These are phyloP conservation scores for Isabelozyma pseudorhagii DNA, from an alignment of 805 yeast species.

Conservation along the genomic window DNA sequence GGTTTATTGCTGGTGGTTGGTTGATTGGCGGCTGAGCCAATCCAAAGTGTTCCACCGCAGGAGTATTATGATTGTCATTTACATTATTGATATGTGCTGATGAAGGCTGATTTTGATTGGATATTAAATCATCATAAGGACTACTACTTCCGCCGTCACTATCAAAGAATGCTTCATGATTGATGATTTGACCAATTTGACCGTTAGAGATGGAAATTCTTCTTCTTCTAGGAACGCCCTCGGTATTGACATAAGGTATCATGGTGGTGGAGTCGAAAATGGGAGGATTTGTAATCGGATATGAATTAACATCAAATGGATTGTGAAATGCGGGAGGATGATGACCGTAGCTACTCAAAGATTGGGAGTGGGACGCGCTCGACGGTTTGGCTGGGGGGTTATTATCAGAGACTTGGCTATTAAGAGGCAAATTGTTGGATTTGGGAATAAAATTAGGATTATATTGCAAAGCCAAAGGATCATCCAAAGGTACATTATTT, in stretches of 20 bases:
- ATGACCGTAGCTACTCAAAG: conserved; percentile 2
- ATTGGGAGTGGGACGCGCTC: not conserved
- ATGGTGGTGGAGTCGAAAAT: conserved; percentile 42
- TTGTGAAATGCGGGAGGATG: conserved; percentile 21
- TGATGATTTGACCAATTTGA: conserved; percentile 72
- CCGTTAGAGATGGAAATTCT: conserved; percentile 82
- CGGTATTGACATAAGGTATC: conserved; percentile 27
- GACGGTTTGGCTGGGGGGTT: not conserved
- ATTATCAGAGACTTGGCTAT: not conserved
- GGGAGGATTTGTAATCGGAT: conserved; percentile 48
- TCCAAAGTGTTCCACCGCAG: not conserved
- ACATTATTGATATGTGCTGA: not conserved
- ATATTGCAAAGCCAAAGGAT: not conserved
- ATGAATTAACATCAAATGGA: conserved; percentile 37
- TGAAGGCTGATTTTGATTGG: conserved; percentile 1
- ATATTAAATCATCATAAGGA: conserved; percentile 17
- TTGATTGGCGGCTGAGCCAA: conserved; percentile 2
- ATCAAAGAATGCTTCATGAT: conserved; percentile 38
- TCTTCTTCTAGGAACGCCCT: conserved; percentile 45
- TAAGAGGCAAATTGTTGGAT: not conserved
- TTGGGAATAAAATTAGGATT: not conserved
- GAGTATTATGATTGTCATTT: not conserved
- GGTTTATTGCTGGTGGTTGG: conserved; percentile 8
- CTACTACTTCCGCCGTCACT: conserved; percentile 12
- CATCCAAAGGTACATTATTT: not conserved